Percentiles rank a stretch among this genome's conserved stretches.
phyloP scores from a whole-genome alignment of 495 filamentous ascomycete species.

The Annulohypoxylon maeteangense region DNA sequence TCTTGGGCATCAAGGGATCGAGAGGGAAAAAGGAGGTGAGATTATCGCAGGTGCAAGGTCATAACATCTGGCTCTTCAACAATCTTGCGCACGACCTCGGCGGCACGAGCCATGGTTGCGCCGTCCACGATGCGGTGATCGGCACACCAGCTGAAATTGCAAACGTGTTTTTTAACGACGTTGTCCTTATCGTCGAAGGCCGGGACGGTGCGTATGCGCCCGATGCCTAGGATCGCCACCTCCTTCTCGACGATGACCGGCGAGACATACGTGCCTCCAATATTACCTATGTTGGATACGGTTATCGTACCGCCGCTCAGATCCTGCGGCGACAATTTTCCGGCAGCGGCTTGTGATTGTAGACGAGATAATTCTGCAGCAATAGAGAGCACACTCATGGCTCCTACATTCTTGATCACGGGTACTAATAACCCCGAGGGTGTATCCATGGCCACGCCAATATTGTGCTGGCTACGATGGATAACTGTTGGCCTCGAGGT shows the following conservation, averaged over 20 bases:
- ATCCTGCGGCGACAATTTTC: conserved; percentile 80
- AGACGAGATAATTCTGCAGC: conserved; percentile 80
- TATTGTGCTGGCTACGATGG: conserved; percentile 86
- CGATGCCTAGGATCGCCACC: conserved; percentile 91
- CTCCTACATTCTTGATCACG: conserved; percentile 87
- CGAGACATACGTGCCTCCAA: conserved; percentile 90
- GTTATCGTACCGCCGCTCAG: conserved; percentile 91
- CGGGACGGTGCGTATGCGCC: conserved; percentile 77
- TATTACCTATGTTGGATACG: conserved; percentile 95
- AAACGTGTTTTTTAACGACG: conserved; percentile 71
- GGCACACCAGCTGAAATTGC: conserved; percentile 95
- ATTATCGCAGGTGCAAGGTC: conserved; percentile 69
- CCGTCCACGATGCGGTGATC: conserved; percentile 97
- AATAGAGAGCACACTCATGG: conserved; percentile 77
- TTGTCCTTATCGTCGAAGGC: conserved; percentile 70
- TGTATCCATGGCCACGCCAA: conserved; percentile 96
- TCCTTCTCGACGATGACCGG: conserved; percentile 91
- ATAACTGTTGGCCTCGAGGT: conserved; percentile 72
- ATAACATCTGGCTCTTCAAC: conserved; percentile 88
- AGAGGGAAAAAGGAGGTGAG: neutral
- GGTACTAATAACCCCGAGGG: conserved; percentile 90
- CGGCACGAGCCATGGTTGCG: conserved; percentile 90
- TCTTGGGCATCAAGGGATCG: conserved; percentile 24
- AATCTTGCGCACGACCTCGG: conserved; percentile 76
- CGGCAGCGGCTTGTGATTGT: conserved; percentile 72